Conservation (phyloP, 805 yeast species). For the Candida insectorum region DNA sequence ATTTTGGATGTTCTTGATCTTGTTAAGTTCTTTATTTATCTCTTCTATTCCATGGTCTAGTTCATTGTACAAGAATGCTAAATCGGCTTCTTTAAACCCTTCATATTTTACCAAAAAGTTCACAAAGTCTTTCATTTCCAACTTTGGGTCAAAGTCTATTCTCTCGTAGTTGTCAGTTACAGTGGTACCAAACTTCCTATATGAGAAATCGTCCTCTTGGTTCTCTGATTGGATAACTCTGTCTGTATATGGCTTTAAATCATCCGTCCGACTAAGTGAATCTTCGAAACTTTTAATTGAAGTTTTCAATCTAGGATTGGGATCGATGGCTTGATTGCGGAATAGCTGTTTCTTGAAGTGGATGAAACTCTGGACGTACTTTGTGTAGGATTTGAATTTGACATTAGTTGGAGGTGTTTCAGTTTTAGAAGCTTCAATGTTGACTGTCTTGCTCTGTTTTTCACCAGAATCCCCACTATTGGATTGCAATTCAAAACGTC, state of each 20-base stretch:
- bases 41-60: conserved; percentile 36
- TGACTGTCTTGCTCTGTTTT: no score
- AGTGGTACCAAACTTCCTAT: conserved; percentile 14
- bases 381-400: conserved; percentile 3
- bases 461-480: no score
- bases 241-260: conserved; percentile 25
- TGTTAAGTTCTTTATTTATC: conserved; percentile 34
- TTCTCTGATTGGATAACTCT: conserved; percentile 13
- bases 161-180: background rate
- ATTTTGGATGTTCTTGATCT: conserved; percentile 18
- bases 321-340: conserved; percentile 1
- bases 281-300: conserved; percentile 26
- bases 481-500: no score
- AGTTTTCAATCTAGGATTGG: conserved; percentile 17
- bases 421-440: background rate
- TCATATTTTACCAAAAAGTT: conserved; percentile 26
- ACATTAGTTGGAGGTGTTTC: background rate
- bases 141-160: conserved; percentile 6
- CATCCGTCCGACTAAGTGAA: conserved; percentile 18
- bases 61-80: conserved; percentile 21
- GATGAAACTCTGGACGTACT: conserved; percentile 10
- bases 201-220: conserved; percentile 16
- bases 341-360: conserved; percentile 5
- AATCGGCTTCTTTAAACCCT: conserved; percentile 24
- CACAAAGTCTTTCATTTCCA: conserved; percentile 26